phyloP scores from a whole-genome alignment of 257 asterid genomes.

The Nicotiana benthamiana region DNA sequence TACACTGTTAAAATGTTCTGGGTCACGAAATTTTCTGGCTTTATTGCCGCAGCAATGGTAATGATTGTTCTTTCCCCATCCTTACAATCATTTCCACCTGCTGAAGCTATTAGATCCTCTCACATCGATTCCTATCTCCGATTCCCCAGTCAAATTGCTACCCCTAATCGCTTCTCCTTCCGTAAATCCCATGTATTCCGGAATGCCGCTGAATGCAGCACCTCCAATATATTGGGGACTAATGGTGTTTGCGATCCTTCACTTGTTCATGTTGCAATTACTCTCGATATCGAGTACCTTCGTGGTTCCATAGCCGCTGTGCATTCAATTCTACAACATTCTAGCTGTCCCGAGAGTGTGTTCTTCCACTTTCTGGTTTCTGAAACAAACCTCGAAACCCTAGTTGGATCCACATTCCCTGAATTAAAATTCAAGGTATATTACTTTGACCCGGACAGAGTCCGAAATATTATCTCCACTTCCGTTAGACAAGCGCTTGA shows the following conservation, averaged over 20 bases:
- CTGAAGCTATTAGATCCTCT: slow-evolving; percentile 84
- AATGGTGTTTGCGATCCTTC: slow-evolving; percentile 59
- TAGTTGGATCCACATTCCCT: slow-evolving; percentile 78
- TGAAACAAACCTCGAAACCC: slow-evolving; percentile 47
- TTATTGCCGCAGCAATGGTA: slow-evolving; percentile 68
- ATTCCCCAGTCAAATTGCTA: slow-evolving; percentile 12
- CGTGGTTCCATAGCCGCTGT: slow-evolving; percentile 95
- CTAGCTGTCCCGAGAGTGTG: slow-evolving; percentile 69
- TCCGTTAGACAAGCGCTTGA: slow-evolving; percentile 88
- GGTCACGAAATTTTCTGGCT: slow-evolving; percentile 62
- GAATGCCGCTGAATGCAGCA: slow-evolving; percentile 56
- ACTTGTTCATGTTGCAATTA: slow-evolving; percentile 79
- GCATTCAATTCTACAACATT: slow-evolving; percentile 73
- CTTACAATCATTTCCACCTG: slow-evolving; percentile 80
- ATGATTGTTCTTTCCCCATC: slow-evolving; percentile 72
- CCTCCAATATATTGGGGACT: slow-evolving; percentile 15
- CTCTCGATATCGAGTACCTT: slow-evolving; percentile 73
- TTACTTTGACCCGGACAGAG: slow-evolving; percentile 80
- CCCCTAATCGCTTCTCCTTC: slow-evolving; percentile 33
- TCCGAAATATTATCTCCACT: slow-evolving; percentile 62
- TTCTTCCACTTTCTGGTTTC: slow-evolving; percentile 84
- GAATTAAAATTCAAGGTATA: slow-evolving; percentile 73
- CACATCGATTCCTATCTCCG: slow-evolving; percentile 33
- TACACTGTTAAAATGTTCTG: slow-evolving; percentile 54
- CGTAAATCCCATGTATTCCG: slow-evolving; percentile 49